Evolutionary conservation across 495 filamentous ascomycete genomes (phyloP), one percentile per base, ranked within the genome.

Genomic region (Penicillium antarcticum): DNA sequence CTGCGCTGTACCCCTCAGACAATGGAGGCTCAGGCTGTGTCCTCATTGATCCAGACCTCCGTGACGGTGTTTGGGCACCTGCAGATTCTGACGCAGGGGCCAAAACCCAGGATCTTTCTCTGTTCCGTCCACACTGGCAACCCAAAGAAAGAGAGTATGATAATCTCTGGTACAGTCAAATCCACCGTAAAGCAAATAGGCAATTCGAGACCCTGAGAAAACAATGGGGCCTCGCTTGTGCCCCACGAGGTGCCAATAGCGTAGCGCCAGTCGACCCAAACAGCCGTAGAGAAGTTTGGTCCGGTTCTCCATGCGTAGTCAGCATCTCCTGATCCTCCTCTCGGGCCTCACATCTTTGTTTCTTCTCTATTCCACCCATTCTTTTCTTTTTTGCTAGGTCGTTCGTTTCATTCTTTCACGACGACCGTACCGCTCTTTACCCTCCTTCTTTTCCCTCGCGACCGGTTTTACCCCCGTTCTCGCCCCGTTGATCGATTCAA

Each of bases 361-460:
- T 61, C 32, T 57, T 35, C 60, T 63, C 44, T 57, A 56, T 56
- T 55, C 43, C 57, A 57, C 51, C 40, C 50, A 33, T 57, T 57
- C 53, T 29, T 63, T 56, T 57, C 42, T 42, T 62, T 42, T 58
- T 51, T 50, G 52, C 56, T 34, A 60, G 59, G 61, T 66, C 66
- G 63, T 50, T 68, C 69, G 70, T 72, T 72, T 64, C 72, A 72
- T 68, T 72, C 70, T 68, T 73, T 73, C 56, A 69, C 68, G 66
- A 62, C 65, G 63, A 60, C 51, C 46, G 34, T 65, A 57, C 50
- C 63, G 47, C 63, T 65, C 63, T 49, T 64, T 67, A 54, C 51
- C 19, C 46, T 51, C 37, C 42, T 65, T 71, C 59, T 52, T 51
- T 67, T 69, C 52, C 58, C 45, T 52, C 52, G 59, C 36, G 45